Conservation (phyloP, 2,329 filamentous ascomycete genomes). For the Trichoderma simmonsii region DNA sequence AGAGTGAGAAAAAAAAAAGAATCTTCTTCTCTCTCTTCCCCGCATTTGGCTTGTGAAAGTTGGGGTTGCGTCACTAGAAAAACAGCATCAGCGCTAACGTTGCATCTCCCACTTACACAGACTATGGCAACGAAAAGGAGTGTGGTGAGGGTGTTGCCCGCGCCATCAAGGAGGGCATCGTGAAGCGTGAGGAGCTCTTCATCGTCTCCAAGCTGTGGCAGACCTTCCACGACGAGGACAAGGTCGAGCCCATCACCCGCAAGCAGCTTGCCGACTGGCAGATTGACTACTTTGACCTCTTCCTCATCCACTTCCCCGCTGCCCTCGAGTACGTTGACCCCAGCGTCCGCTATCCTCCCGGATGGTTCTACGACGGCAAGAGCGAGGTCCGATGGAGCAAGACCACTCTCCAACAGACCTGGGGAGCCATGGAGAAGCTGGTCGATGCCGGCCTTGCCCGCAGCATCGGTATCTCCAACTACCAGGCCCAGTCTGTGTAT, state of each 20-base stretch:
- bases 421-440: constrained; percentile 74
- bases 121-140: constrained; percentile 82
- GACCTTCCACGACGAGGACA: constrained; percentile 78
- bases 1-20: neutral
- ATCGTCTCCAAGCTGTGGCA: constrained; percentile 93
- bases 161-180: constrained; percentile 76
- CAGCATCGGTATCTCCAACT: constrained; percentile 81
- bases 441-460: constrained; percentile 66
- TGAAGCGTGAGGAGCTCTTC: constrained; percentile 85
- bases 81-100: neutral
- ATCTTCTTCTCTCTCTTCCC: neutral
- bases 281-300: constrained; percentile 86
- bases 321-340: constrained; percentile 84
- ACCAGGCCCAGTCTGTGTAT: constrained; percentile 73
- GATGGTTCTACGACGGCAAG: constrained; percentile 67
- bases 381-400: constrained; percentile 61
- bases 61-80: neutral
- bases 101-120: constrained; percentile 37
- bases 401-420: constrained; percentile 76
- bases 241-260: constrained; percentile 70
- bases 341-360: constrained; percentile 71
- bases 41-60: neutral
- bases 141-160: constrained; percentile 72
- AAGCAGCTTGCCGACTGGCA: constrained; percentile 80
- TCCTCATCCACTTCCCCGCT: constrained; percentile 85